Conservation (phyloP, 2,329 filamentous ascomycete genomes). For the Cytospora chrysosperma region DNA sequence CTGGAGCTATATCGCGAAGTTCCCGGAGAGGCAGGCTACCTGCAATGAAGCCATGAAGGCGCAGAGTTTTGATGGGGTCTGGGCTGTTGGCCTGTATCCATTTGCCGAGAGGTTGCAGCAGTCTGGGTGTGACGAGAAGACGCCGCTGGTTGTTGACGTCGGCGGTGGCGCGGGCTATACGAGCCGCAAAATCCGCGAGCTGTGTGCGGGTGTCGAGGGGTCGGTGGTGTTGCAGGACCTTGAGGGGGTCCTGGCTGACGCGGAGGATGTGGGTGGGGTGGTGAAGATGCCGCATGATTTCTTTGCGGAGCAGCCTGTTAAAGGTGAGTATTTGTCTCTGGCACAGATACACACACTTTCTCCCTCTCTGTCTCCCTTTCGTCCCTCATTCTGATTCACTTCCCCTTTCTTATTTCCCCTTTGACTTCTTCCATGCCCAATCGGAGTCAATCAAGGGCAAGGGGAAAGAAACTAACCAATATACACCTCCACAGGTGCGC, state of each 20-base stretch:
- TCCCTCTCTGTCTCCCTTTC: neutral
- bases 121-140: neutral
- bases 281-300: constrained; percentile 14
- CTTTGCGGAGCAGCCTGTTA: constrained; percentile 13
- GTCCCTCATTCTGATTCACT: neutral
- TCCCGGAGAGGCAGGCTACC: constrained; percentile 3
- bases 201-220: constrained; percentile 4
- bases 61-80: constrained; percentile 2
- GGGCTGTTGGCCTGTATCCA: constrained; percentile 11
- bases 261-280: neutral
- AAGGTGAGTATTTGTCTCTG: neutral
- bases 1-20: constrained; percentile 9
- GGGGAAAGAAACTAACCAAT: neutral
- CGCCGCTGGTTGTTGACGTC: constrained; percentile 8
- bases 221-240: constrained; percentile 8
- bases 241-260: neutral
- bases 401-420: neutral
- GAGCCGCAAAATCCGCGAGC: constrained; percentile 5
- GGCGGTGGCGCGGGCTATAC: constrained; percentile 11
- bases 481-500: constrained; percentile 21
- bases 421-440: too few species aligned
- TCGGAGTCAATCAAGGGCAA: neutral
- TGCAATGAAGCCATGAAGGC: constrained; percentile 11
- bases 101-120: constrained; percentile 2
- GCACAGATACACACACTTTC: neutral